Evolutionary conservation across 2,329 filamentous ascomycete genomes (phyloP).

Genomic region (Monosporascus ibericus): DNA sequence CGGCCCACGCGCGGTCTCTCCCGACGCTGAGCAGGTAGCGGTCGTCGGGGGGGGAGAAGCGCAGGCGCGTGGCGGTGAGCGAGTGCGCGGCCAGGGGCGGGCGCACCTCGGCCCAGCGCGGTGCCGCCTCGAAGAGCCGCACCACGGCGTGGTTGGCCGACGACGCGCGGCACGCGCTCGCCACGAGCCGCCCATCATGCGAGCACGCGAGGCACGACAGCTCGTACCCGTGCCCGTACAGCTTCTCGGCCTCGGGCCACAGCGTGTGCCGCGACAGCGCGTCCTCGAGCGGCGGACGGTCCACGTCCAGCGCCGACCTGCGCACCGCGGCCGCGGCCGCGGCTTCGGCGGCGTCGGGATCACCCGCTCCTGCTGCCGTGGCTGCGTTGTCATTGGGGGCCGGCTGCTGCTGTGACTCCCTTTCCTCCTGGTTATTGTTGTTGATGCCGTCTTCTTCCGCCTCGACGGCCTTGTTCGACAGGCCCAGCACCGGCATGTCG

Average conservation of each 20-base stretch:
- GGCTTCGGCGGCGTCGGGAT: not conserved
- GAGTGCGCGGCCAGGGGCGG: conserved; percentile 80
- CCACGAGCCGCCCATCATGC: conserved; percentile 68
- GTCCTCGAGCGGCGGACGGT: conserved; percentile 82
- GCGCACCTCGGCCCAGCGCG: conserved; percentile 77
- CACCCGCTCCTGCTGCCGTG: not conserved
- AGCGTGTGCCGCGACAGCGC: conserved; percentile 83
- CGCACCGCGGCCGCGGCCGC: conserved; percentile 43
- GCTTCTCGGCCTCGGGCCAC: conserved; percentile 93
- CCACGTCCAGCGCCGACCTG: conserved; percentile 57
- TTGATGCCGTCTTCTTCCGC: conserved; percentile 35
- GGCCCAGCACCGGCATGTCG: conserved; percentile 87
- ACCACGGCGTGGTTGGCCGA: conserved; percentile 93
- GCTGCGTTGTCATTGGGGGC: not conserved
- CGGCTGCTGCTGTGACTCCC: too few relatives aligned
- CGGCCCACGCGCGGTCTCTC: conserved; percentile 82
- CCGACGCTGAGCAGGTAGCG: conserved; percentile 77
- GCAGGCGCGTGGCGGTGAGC: conserved; percentile 75
- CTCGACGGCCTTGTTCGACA: conserved; percentile 91
- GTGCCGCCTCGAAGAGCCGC: conserved; percentile 75
- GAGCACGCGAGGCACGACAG: conserved; percentile 81
- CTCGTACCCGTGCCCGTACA: conserved; percentile 97
- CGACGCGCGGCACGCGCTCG: conserved; percentile 88
- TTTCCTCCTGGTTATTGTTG: not conserved
- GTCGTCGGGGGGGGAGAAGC: conserved; percentile 68